Conservation (phyloP, 1,284 basidiomycete species). For the Coniferiporia sulphurascens region DNA sequence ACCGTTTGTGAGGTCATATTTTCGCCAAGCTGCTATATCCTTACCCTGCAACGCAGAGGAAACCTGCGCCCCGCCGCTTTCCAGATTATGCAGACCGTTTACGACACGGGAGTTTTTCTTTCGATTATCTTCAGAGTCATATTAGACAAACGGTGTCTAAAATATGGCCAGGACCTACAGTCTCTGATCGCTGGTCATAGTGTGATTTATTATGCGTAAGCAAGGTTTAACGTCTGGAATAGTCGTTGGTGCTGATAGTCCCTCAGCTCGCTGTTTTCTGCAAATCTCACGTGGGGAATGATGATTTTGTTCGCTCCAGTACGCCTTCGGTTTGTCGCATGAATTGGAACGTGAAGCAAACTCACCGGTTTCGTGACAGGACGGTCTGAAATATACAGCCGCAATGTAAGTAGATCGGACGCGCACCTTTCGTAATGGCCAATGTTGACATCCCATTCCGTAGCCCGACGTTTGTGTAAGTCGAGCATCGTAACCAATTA, state of each 20-base stretch:
- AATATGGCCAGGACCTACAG: not conserved
- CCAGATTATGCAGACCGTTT: slow-evolving; percentile 6
- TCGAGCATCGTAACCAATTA: not conserved
- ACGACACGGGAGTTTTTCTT: slow-evolving; percentile 1
- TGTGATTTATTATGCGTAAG: not conserved
- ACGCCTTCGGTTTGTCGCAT: not conserved
- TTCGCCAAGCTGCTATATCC: not conserved
- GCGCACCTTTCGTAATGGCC: too few relatives aligned
- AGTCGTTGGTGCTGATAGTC: not conserved
- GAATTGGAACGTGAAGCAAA: too few relatives aligned
- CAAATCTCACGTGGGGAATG: slow-evolving; percentile 4
- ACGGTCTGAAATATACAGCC: too few relatives aligned
- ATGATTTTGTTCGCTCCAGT: slow-evolving; percentile 11
- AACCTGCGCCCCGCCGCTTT: slow-evolving; percentile 1
- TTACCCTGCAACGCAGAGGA: not conserved
- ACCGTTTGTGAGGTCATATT: too few relatives aligned
- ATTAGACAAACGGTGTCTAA: not conserved
- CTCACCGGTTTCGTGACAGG: too few relatives aligned
- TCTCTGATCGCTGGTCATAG: not conserved
- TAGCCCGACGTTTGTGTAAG: not conserved
- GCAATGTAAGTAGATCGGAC: too few relatives aligned
- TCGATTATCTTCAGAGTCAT: not conserved
- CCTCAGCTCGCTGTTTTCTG: not conserved
- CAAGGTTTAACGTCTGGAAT: not conserved
- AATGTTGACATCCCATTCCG: too few relatives aligned